These are phyloP conservation scores for Pyrenula massariospora DNA, from an alignment of 495 filamentous ascomycete genomes.

Conservation along the genomic window DNA sequence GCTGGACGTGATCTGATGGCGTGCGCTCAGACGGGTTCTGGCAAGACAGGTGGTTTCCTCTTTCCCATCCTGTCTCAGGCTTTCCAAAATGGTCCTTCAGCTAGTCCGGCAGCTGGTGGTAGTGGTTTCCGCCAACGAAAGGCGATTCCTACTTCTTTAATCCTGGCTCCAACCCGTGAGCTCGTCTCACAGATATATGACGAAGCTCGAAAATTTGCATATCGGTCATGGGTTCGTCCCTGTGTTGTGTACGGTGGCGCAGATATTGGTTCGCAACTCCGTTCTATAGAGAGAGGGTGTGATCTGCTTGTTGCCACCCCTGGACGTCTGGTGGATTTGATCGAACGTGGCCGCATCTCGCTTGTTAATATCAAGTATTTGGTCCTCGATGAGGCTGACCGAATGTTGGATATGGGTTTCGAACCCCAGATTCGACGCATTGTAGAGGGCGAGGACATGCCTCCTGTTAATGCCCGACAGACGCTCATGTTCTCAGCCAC, in stretches of 20 bases:
- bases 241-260: conserved; percentile 99
- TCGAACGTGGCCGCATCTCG: conserved; percentile 96
- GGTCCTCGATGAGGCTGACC: conserved; percentile 98
- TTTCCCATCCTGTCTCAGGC: conserved; percentile 97
- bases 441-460: conserved; percentile 97
- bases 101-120: conserved; percentile 50
- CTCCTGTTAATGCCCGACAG: conserved; percentile 69
- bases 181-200: conserved; percentile 98
- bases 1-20: conserved; percentile 95
- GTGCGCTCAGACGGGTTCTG: conserved; percentile 97
- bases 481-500: conserved; percentile 99
- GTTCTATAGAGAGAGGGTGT: conserved; percentile 94
- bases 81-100: conserved; percentile 73
- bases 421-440: conserved; percentile 98
- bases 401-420: conserved; percentile 99
- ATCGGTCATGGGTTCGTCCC: conserved; percentile 96
- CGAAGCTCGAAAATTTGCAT: conserved; percentile 93
- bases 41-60: conserved; percentile 98
- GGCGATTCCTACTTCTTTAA: conserved; percentile 90
- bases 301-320: conserved; percentile 96
- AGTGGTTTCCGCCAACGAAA: conserved; percentile 81
- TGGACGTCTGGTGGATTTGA: conserved; percentile 91
- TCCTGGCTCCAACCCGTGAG: conserved; percentile 93
- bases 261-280: conserved; percentile 92
- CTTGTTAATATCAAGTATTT: conserved; percentile 96